Conservation (phyloP, 2,329 filamentous ascomycete genomes). For the Fusarium austroafricanum region DNA sequence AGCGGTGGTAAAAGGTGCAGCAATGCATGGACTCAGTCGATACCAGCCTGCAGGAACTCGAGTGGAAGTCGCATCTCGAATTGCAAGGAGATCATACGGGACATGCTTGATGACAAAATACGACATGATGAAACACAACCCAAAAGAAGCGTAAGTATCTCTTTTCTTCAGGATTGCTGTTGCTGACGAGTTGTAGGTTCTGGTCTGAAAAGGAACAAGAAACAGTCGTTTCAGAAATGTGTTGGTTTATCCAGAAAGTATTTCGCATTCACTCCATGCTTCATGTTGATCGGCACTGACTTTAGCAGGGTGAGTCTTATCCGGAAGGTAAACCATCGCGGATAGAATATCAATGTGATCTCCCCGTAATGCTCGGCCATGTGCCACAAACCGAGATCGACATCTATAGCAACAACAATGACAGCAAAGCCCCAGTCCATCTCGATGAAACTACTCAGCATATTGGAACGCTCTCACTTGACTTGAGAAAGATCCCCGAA, state of each 20-base stretch:
- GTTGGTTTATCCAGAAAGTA: conserved; percentile 56
- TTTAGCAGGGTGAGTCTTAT: conserved; percentile 52
- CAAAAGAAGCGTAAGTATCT: conserved; percentile 51
- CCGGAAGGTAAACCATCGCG: conserved; percentile 51
- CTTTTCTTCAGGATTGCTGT: background rate
- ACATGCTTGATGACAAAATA: conserved; percentile 53
- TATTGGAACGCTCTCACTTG: conserved; percentile 52
- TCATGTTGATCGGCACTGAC: conserved; percentile 4
- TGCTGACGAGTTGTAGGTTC: conserved; percentile 46
- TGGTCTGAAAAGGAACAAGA: conserved; percentile 55
- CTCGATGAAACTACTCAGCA: conserved; percentile 46
- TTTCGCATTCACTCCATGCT: background rate
- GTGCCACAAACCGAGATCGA: conserved; percentile 54
- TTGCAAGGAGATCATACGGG: conserved; percentile 54
- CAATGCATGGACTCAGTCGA: conserved; percentile 54
- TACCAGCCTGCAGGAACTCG: conserved; percentile 46
- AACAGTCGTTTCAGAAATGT: conserved; percentile 53
- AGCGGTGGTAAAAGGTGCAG: conserved; percentile 63
- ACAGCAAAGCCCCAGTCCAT: conserved; percentile 49
- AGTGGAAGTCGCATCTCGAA: conserved; percentile 51
- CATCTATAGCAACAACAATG: conserved; percentile 52
- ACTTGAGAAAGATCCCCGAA: conserved; percentile 50
- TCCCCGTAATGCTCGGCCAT: conserved; percentile 51
- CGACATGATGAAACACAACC: conserved; percentile 52
- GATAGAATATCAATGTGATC: conserved; percentile 55